These are phyloP conservation scores for Isoetes taiwanensis DNA, from an alignment of 75 land plant genomes.

Conservation along the genomic window DNA sequence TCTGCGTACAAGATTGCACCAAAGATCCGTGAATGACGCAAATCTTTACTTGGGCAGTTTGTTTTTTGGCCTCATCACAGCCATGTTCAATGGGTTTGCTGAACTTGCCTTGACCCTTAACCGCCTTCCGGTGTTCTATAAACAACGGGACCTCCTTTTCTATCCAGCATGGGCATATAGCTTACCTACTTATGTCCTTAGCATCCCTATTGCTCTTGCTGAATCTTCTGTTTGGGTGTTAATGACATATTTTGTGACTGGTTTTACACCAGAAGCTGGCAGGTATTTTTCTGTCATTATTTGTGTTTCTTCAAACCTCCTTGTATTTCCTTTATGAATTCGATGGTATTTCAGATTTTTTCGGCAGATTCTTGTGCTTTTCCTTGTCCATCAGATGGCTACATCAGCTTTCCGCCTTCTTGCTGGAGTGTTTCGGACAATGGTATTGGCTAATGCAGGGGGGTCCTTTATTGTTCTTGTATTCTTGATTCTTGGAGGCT, in stretches of 20 bases:
- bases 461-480: not conserved
- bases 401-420: not conserved
- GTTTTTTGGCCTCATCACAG: slow-evolving; percentile 38
- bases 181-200: slow-evolving; percentile 39
- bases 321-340: too few species aligned
- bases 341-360: slow-evolving; percentile 6
- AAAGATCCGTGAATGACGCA: slow-evolving; percentile 31
- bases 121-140: slow-evolving; percentile 81
- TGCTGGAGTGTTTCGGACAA: not conserved
- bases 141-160: slow-evolving; percentile 77
- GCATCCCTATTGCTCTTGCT: slow-evolving; percentile 46
- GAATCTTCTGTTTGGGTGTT: slow-evolving; percentile 60
- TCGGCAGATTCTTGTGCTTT: not conserved
- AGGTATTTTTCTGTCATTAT: too few species aligned
- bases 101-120: slow-evolving; percentile 52
- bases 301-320: too few species aligned
- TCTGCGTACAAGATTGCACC: slow-evolving; percentile 44
- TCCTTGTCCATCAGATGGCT: not conserved
- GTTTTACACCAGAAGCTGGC: slow-evolving; percentile 74
- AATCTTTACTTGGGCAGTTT: slow-evolving; percentile 45
- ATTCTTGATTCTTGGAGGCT: not conserved
- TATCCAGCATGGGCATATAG: slow-evolving; percentile 79
- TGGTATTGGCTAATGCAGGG: not conserved
- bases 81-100: slow-evolving; percentile 86
- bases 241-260: slow-evolving; percentile 64